phyloP scores from a whole-genome alignment of 2,329 filamentous ascomycete genomes.

The Helicocarpus griseus region DNA sequence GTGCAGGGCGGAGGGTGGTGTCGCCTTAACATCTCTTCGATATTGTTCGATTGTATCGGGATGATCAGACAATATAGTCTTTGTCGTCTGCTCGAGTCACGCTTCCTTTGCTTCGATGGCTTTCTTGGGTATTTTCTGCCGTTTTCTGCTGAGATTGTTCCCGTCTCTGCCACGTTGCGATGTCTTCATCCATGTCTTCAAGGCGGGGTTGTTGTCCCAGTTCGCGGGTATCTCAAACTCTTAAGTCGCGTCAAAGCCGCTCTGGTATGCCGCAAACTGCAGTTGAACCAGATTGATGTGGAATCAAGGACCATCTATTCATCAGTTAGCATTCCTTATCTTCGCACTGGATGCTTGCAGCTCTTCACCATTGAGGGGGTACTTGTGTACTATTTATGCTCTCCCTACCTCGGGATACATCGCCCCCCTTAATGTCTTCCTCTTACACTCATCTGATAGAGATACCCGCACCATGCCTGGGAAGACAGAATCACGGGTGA shows the following conservation, averaged over 20 bases:
- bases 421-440: background rate
- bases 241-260: background rate
- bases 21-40: background rate
- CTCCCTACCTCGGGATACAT: background rate
- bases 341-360: background rate
- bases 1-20: too few relatives aligned
- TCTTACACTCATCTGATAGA: background rate
- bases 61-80: background rate
- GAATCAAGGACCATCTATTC: background rate
- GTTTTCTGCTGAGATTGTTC: background rate
- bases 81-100: background rate
- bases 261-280: background rate
- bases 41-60: background rate
- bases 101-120: background rate
- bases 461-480: background rate
- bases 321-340: background rate
- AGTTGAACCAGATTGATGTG: background rate
- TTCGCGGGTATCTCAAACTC: background rate
- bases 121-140: background rate
- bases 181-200: too few relatives aligned
- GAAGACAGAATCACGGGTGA: background rate
- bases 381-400: background rate
- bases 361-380: background rate
- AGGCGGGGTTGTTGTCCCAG: background rate
- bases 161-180: background rate